Base-by-base conservation (phyloP, 2,329 filamentous ascomycete species). In the Cladophialophora psammophila region DNA sequence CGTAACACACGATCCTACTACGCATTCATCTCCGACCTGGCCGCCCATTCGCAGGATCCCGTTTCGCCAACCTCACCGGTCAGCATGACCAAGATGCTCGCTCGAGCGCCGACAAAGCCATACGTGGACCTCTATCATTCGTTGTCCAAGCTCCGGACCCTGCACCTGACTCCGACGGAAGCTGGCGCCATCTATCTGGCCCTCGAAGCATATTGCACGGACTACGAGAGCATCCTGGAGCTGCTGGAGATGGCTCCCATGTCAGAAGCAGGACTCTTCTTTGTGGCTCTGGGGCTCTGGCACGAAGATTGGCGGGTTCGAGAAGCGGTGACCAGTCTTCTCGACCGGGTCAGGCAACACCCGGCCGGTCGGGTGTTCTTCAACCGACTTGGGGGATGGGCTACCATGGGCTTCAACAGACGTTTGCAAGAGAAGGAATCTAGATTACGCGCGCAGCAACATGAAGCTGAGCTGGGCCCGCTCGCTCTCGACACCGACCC, bases 281-380 rank as follows among this genome's bases (percentile, higher is more conserved):
- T 97, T 74, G 81, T 99, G 32, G 92, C 91, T 5, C 86, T 98
- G 60, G 95, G 95, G 0, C 83, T 99, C 5, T 97, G 98, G 77
- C 95, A 99, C 81, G 93, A 93, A 63, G 89, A 94, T 71, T 84
- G 85, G 40, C 90, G 93, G 60, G 94, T 97, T 10, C 86, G 95
- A 40, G 80, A 90, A 72, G 88, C 88, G 63, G 91, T 92, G 1
- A 90, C 92, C 0, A 91, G 91, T 68, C 81, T 99, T 40, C 79
- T 99, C 26, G 93, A 94, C 72, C 86, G 93, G 26, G 89, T 99
- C 63, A 87, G 89, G 72, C 89, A 90, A 65, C 94, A 99, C 79
- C 91, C 96, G 75, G 95, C 93, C 9, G 95, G 95, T 1, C 87
- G 93, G 74, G 93, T 98, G 79, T 98, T 95, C 85, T 99, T 94